A percentile compares a stretch with the other conserved stretches of the same genome.
Evolutionary conservation across 1,284 basidiomycete species (phyloP).

Genomic region (Ustilago sp.): DNA sequence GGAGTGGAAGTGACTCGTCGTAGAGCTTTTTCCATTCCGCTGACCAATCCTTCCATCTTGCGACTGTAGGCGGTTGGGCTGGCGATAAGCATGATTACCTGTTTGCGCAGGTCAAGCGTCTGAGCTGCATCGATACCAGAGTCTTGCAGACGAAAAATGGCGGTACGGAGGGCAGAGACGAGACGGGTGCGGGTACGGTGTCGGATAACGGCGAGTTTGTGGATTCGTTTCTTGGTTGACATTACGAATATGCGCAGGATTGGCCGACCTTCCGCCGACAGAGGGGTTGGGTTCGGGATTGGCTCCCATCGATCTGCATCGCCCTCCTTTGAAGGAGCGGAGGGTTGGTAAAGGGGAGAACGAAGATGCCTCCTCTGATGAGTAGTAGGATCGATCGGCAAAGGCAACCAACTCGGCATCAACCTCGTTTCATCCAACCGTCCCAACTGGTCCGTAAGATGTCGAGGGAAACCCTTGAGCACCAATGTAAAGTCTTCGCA

Average conservation of each 20-base stretch:
- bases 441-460: constrained; percentile 20
- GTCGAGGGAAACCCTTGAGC: constrained; percentile 38
- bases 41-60: constrained; percentile 21
- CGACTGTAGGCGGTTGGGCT: constrained; percentile 16
- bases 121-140: background rate
- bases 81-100: constrained; percentile 28
- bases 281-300: background rate
- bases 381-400: constrained; percentile 29
- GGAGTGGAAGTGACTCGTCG: background rate
- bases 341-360: background rate
- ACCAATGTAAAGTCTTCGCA: constrained; percentile 27
- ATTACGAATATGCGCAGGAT: constrained; percentile 41
- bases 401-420: constrained; percentile 32
- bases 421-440: constrained; percentile 11
- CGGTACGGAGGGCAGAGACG: constrained; percentile 40
- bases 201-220: constrained; percentile 60
- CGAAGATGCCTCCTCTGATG: constrained; percentile 38
- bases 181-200: constrained; percentile 46
- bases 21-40: constrained; percentile 19
- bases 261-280: constrained; percentile 4
- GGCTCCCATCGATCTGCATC: constrained; percentile 25
- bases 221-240: constrained; percentile 55
- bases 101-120: constrained; percentile 12
- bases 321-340: background rate
- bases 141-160: constrained; percentile 14